Conservation (phyloP, 2,329 filamentous ascomycete species). For the Ampelomyces quisqualis region DNA sequence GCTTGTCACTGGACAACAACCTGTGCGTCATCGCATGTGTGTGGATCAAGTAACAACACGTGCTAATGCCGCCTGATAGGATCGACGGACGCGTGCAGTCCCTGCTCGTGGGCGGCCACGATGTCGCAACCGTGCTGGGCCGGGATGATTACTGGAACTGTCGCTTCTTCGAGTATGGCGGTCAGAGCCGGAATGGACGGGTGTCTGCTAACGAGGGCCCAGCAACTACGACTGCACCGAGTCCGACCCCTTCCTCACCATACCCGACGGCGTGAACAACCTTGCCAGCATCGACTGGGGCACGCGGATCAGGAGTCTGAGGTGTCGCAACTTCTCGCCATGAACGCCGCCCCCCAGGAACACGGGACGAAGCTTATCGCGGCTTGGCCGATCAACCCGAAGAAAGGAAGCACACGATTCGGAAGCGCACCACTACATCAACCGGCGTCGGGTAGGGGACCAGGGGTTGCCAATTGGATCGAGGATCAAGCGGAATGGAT, state of each 20-base stretch:
- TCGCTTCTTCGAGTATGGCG: slow-evolving; percentile 33
- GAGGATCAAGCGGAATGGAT: too few species aligned
- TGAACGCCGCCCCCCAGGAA: background rate
- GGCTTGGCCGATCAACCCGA: background rate
- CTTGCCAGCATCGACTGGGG: slow-evolving; percentile 33
- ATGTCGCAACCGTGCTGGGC: slow-evolving; percentile 25
- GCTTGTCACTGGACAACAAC: slow-evolving; percentile 37
- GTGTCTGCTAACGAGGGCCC: slow-evolving; percentile 8
- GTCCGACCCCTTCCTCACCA: slow-evolving; percentile 20
- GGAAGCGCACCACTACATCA: too few species aligned
- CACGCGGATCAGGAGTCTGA: slow-evolving; percentile 30
- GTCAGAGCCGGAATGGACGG: background rate
- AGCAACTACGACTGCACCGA: slow-evolving; percentile 39
- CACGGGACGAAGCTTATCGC: background rate
- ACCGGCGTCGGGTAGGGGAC: too few species aligned
- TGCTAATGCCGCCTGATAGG: slow-evolving; percentile 11
- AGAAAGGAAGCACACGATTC: background rate
- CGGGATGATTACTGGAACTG: slow-evolving; percentile 39
- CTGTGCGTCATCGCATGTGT: slow-evolving; percentile 15
- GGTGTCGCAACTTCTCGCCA: slow-evolving; percentile 28
- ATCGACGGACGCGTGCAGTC: slow-evolving; percentile 39
- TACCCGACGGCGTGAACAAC: slow-evolving; percentile 38
- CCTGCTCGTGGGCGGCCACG: slow-evolving; percentile 34
- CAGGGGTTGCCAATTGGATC: too few species aligned
- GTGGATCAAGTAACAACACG: background rate